These are phyloP conservation scores for Candolleomyces aberdarensis DNA, from an alignment of 768 basidiomycete genomes.

Conservation along the genomic window DNA sequence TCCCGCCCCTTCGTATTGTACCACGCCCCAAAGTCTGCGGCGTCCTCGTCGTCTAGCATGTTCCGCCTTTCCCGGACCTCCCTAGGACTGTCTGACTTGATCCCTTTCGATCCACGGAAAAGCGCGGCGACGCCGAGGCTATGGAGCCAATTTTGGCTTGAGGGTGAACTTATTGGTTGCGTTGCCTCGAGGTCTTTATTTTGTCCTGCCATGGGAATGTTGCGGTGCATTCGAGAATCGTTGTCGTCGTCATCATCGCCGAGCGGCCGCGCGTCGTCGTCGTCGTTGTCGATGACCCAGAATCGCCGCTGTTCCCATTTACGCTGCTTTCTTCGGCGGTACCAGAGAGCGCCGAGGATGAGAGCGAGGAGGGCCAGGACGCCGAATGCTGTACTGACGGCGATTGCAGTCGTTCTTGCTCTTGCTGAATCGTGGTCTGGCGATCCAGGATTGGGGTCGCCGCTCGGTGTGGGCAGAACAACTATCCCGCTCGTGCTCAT, in stretches of 20 bases:
- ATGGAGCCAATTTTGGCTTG: background rate
- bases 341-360: conserved; percentile 40
- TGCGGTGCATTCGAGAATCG: conserved; percentile 14
- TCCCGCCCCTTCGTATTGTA: conserved; percentile 34
- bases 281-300: conserved; percentile 20
- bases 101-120: conserved; percentile 24
- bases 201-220: conserved; percentile 10
- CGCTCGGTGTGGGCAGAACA: background rate
- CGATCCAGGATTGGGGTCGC: background rate
- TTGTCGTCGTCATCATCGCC: conserved; percentile 20
- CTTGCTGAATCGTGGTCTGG: conserved; percentile 21
- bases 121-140: conserved; percentile 28
- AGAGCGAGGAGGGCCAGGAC: conserved; percentile 50
- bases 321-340: conserved; percentile 33
- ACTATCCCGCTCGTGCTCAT: background rate
- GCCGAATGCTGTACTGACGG: conserved; percentile 61
- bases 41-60: conserved; percentile 79
- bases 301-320: conserved; percentile 24
- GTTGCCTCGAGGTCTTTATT: conserved; percentile 5
- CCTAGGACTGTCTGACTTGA: conserved; percentile 21
- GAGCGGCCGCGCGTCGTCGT: conserved; percentile 21
- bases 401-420: conserved; percentile 42
- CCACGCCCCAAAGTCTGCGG: conserved; percentile 46
- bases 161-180: too few species aligned
- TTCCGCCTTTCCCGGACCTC: conserved; percentile 46